These are phyloP conservation scores for Hortaea werneckii DNA, from an alignment of 2,329 filamentous ascomycete genomes.

Conservation along the genomic window DNA sequence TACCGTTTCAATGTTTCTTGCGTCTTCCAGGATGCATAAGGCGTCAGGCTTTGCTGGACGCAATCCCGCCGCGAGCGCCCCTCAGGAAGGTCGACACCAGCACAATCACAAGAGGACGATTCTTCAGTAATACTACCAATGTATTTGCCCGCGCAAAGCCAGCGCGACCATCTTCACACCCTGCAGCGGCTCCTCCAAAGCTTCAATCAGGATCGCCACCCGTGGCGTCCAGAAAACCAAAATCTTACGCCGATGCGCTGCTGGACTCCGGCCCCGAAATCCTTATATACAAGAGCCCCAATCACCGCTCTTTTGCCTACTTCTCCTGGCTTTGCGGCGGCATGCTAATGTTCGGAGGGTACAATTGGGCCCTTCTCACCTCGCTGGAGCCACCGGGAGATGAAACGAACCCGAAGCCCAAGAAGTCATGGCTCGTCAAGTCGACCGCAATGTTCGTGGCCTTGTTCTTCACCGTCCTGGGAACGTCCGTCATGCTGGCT, in stretches of 20 bases:
- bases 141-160: background rate
- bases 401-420: background rate
- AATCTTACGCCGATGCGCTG: conserved; percentile 3
- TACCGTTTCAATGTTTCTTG: conserved; percentile 7
- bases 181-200: background rate
- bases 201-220: background rate
- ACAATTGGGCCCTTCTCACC: background rate
- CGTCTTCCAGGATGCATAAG: conserved; percentile 13
- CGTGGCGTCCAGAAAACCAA: background rate
- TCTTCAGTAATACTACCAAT: background rate
- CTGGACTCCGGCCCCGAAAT: conserved; percentile 7
- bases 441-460: conserved; percentile 1
- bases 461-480: background rate
- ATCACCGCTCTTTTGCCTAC: conserved; percentile 14
- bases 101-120: background rate
- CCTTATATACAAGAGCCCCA: conserved; percentile 16
- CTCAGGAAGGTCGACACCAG: background rate
- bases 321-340: conserved; percentile 11
- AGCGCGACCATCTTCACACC: background rate
- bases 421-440: conserved; percentile 3
- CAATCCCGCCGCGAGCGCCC: background rate
- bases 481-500: conserved; percentile 4
- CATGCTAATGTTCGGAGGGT: conserved; percentile 10
- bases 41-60: conserved; percentile 8
- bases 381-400: background rate